Base-by-base conservation (phyloP, 345 rosid species). In the Salix udensis region DNA sequence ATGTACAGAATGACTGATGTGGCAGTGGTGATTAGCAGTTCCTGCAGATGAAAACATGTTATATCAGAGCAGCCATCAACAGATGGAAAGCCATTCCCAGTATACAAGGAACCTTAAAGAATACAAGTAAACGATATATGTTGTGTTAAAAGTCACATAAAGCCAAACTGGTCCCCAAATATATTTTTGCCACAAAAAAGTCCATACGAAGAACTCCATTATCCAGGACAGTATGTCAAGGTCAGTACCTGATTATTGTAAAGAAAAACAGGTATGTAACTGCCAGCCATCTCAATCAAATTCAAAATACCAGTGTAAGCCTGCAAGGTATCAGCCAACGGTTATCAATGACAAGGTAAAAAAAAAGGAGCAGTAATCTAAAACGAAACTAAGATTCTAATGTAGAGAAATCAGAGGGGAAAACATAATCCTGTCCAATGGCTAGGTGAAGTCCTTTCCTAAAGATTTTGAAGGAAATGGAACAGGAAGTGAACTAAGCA, bases 221-320 rank as follows among this genome's bases (percentile, higher is more conserved):
- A 39, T 71, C 50, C n/a, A 65, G 7, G 67, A 70, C 14, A 70
- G 67, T 66, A 74, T 18, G 42, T 7, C 42, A 46, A 52, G 58
- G n/a, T 5, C 3, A 3, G 36, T 87, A 92, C 99, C 96, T 93
- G 99, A 82, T 90, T 96, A 80, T 92, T 91, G 86, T 85, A 91
- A 44, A 96, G 89, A 76, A 82, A 80, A 66, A 80, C 79, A 50
- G 99, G 98, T 77, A 96, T 89, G 81, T 73, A 88, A 71, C 87
- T 73, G 26, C 89, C 89, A 16, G 85, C 50, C 77, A 70, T 86
- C 86, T 96, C 98, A 2, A 93, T 87, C 82, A 84, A 73, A 84
- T 96, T 96, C 89, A 96, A 82, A 76, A 86, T 1, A 68, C 96
- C 91, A 1, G 99, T 93, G 84, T 87, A 96, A 21, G 88, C 97